A percentile compares a stretch with the other conserved stretches of the same genome.
These are phyloP conservation scores for Xylaria grammica DNA, from an alignment of 495 filamentous ascomycete species.

Conservation along the genomic window DNA sequence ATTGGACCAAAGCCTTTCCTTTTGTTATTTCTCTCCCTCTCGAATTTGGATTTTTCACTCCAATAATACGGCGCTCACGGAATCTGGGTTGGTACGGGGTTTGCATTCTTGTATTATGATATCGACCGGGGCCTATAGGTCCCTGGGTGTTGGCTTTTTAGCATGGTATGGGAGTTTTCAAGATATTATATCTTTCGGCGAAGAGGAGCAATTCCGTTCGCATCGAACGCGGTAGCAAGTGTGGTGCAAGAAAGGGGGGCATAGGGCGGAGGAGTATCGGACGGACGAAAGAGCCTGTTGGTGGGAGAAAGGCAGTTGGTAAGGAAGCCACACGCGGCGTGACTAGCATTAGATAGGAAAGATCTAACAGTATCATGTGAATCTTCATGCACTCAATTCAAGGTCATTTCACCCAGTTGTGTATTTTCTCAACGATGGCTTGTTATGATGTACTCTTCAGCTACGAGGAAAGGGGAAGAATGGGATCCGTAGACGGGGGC, in stretches of 20 bases:
- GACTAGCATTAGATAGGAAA: too few species aligned
- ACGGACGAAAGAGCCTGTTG: too few species aligned
- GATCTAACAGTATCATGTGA: too few species aligned
- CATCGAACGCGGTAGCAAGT: too few species aligned
- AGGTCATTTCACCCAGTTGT: too few species aligned
- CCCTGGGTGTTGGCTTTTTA: background rate
- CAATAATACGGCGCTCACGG: constrained; percentile 12
- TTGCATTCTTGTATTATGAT: constrained; percentile 20
- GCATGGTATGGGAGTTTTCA: constrained; percentile 18
- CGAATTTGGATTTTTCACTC: background rate
- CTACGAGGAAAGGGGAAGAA: too few species aligned
- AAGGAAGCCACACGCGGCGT: too few species aligned
- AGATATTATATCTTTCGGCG: background rate
- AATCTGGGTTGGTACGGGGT: background rate
- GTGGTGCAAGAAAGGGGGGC: background rate
- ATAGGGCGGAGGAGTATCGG: background rate
- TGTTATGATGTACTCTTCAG: too few species aligned
- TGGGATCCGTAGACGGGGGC: too few species aligned
- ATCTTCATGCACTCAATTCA: too few species aligned
- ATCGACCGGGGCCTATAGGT: background rate
- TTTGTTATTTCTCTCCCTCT: background rate
- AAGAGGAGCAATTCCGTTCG: background rate
- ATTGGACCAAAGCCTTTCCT: background rate
- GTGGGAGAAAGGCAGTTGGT: too few species aligned
- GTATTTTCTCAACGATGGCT: too few species aligned